Evolutionary conservation across 441 rosid genomes (phyloP).

Genomic region (Populus tomentosa): DNA sequence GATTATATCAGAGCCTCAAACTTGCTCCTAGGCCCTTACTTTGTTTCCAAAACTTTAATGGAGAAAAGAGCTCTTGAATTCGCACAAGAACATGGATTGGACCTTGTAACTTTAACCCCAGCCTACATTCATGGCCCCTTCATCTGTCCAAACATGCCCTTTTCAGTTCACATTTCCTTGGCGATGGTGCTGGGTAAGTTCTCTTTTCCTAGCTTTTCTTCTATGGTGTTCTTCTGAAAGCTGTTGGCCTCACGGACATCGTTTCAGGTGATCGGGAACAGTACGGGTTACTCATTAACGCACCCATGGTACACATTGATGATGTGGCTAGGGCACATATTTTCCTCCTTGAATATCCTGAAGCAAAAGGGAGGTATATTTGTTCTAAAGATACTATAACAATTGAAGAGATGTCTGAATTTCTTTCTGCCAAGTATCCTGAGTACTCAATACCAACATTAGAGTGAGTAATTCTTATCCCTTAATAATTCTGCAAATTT

Average conservation of each 20-base stretch:
- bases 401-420: background rate
- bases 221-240: background rate
- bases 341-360: slow-evolving; percentile 29
- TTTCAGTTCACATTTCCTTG: slow-evolving; percentile 16
- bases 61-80: slow-evolving; percentile 23
- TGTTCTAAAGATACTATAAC: background rate
- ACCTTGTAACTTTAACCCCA: slow-evolving; percentile 23
- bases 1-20: slow-evolving; percentile 6
- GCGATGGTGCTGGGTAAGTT: slow-evolving; percentile 1
- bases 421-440: background rate
- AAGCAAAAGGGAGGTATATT: slow-evolving; percentile 28
- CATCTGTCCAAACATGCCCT: slow-evolving; percentile 21
- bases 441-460: background rate
- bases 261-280: slow-evolving; percentile 18
- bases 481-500: background rate
- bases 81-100: slow-evolving; percentile 23
- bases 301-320: slow-evolving; percentile 30
- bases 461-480: slow-evolving; percentile 24
- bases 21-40: background rate
- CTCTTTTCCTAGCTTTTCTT: no score
- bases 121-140: slow-evolving; percentile 9
- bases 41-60: slow-evolving; percentile 22
- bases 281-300: background rate
- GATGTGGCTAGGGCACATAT: slow-evolving; percentile 38
- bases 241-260: background rate